Percentiles rank a stretch among this genome's conserved stretches.
Conservation (phyloP, 495 filamentous ascomycete genomes). For the Podospora didyma region DNA sequence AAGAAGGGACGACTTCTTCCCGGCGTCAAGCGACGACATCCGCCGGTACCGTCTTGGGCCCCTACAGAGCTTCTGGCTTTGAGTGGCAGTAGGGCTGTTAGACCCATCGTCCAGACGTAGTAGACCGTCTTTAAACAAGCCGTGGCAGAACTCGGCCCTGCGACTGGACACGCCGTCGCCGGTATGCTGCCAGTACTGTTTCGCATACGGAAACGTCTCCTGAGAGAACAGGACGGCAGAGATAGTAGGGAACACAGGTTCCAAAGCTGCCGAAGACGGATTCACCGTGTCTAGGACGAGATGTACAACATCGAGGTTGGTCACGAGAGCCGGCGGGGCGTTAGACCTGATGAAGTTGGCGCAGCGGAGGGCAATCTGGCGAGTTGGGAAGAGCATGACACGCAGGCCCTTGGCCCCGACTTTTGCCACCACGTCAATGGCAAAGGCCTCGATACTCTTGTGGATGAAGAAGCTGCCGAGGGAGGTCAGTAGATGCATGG, state of each 20-base stretch:
- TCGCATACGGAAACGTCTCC: slow-evolving; percentile 63
- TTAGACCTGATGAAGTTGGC: slow-evolving; percentile 63
- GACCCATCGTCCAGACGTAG: slow-evolving; percentile 51
- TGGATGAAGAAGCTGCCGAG: slow-evolving; percentile 83
- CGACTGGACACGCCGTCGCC: slow-evolving; percentile 94
- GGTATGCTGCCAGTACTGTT: slow-evolving; percentile 93
- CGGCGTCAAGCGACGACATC: slow-evolving; percentile 45
- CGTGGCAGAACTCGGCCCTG: slow-evolving; percentile 81
- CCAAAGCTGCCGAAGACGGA: slow-evolving; percentile 43
- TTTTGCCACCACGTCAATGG: slow-evolving; percentile 58
- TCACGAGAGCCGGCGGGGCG: slow-evolving; percentile 41
- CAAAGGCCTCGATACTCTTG: slow-evolving; percentile 72
- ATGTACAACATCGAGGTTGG: slow-evolving; percentile 60
- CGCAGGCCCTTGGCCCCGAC: slow-evolving; percentile 59
- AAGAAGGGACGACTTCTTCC: slow-evolving; percentile 7
- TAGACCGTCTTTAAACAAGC: slow-evolving; percentile 64
- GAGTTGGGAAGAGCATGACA: slow-evolving; percentile 78
- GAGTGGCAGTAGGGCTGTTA: slow-evolving; percentile 10
- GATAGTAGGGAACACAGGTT: slow-evolving; percentile 43
- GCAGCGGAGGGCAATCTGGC: slow-evolving; percentile 62
- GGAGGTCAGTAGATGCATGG: background rate
- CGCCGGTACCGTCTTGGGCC: slow-evolving; percentile 72
- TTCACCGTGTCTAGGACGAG: slow-evolving; percentile 54
- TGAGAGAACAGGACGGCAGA: slow-evolving; percentile 70
- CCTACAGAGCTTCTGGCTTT: slow-evolving; percentile 48